Conservation (phyloP, 129 eudicot genomes). For the Flaveria ramosissima region DNA sequence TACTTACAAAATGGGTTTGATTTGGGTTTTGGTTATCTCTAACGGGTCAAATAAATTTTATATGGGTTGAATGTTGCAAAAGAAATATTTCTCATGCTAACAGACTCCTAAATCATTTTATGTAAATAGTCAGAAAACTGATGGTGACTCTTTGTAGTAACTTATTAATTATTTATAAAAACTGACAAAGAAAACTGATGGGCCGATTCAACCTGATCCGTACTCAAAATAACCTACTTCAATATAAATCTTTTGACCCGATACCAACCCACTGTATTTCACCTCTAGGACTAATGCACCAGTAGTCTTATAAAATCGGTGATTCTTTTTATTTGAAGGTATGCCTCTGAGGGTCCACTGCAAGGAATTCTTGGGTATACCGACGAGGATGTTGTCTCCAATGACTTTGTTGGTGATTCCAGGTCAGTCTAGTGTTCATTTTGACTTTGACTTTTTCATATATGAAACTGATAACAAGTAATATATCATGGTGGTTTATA, state of each 20-base stretch:
- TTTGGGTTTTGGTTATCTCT: neutral
- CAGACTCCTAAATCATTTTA: neutral
- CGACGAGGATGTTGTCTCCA: conserved; percentile 94
- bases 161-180: neutral
- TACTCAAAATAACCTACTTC: neutral
- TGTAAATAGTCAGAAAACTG: neutral
- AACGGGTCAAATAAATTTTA: neutral
- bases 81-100: neutral
- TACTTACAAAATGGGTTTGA: neutral
- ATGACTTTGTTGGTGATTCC: conserved; percentile 94
- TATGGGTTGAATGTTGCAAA: neutral
- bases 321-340: conserved; percentile 40
- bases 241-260: neutral
- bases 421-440: conserved; percentile 44
- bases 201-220: neutral
- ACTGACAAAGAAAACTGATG: neutral
- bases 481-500: neutral
- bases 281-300: neutral
- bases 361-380: conserved; percentile 96
- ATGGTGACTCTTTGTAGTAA: neutral
- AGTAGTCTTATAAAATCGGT: neutral
- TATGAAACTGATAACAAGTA: neutral
- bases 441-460: neutral
- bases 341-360: conserved; percentile 87
- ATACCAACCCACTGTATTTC: neutral